Percentiles rank a stretch among this genome's conserved stretches.
These are phyloP conservation scores for Rhodotorula glutinis DNA, from an alignment of 1,284 basidiomycete species.

Conservation along the genomic window DNA sequence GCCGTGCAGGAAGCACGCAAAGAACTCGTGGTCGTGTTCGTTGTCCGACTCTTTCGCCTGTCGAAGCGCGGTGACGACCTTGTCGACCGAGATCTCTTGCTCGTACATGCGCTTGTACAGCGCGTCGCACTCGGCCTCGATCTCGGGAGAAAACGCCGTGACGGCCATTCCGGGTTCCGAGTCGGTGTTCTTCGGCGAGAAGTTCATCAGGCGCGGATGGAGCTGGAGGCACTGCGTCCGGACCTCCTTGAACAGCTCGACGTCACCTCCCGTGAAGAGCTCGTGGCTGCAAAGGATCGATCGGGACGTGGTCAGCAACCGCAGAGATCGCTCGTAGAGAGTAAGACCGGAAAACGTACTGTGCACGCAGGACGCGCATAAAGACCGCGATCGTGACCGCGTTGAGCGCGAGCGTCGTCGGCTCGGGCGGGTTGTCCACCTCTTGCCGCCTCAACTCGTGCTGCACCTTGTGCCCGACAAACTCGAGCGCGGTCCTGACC, in stretches of 20 bases:
- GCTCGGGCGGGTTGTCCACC: slow-evolving; percentile 61
- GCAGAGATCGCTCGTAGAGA: no score
- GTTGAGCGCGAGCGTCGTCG: slow-evolving; percentile 73
- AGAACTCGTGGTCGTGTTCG: slow-evolving; percentile 86
- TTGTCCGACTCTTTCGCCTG: slow-evolving; percentile 79
- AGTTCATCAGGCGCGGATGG: slow-evolving; percentile 92
- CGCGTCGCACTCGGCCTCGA: slow-evolving; percentile 87
- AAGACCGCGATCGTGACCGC: slow-evolving; percentile 88
- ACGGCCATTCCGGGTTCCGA: slow-evolving; percentile 89
- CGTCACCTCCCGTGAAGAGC: slow-evolving; percentile 63
- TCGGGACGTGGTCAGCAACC: no score
- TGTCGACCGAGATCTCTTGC: slow-evolving; percentile 83
- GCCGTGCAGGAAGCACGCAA: slow-evolving; percentile 98
- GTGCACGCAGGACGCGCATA: slow-evolving; percentile 76
- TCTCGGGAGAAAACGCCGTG: slow-evolving; percentile 79
- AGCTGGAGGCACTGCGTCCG: slow-evolving; percentile 92
- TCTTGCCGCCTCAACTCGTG: slow-evolving; percentile 78
- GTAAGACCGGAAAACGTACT: slow-evolving; percentile 53
- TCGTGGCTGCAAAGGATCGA: slow-evolving; percentile 49
- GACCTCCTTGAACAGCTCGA: slow-evolving; percentile 85
- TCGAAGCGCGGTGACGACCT: slow-evolving; percentile 83
- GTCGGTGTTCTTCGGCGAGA: slow-evolving; percentile 76
- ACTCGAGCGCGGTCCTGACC: slow-evolving; percentile 77
- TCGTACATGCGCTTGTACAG: slow-evolving; percentile 99
- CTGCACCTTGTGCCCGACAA: slow-evolving; percentile 86